phyloP scores from a whole-genome alignment of 331 rosid genomes.

The Rhamnella rubrinervis region DNA sequence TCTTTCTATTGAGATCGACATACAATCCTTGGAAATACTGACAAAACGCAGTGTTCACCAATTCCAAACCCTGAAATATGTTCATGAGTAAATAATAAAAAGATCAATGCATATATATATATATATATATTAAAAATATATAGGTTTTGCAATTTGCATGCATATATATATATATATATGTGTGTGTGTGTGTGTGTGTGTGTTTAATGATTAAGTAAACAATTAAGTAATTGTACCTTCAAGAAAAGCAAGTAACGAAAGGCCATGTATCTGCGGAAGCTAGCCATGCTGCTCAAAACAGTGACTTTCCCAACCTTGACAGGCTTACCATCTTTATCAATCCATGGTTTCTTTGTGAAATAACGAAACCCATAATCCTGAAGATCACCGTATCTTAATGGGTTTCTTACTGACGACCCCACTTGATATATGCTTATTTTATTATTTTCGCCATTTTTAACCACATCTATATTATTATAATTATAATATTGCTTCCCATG shows the following conservation, averaged over 20 bases:
- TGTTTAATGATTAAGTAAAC: neutral
- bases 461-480: too few species aligned
- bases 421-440: conserved; percentile 55
- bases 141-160: too few species aligned
- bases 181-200: too few species aligned
- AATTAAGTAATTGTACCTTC: conserved; percentile 42
- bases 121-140: too few species aligned
- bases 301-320: conserved; percentile 43
- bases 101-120: neutral
- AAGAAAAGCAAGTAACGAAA: conserved; percentile 58
- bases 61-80: conserved; percentile 54
- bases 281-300: conserved; percentile 37
- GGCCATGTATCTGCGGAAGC: conserved; percentile 59
- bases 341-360: conserved; percentile 63
- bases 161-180: neutral
- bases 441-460: neutral
- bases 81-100: neutral
- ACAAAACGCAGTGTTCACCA: conserved; percentile 57
- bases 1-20: conserved; percentile 44
- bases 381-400: conserved; percentile 31
- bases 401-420: conserved; percentile 69
- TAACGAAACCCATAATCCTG: conserved; percentile 34
- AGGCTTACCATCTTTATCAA: conserved; percentile 53
- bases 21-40: conserved; percentile 51
- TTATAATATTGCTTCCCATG: conserved; percentile 40